Base-by-base conservation (phyloP, 2,329 filamentous ascomycete genomes). In the Bisporella sp. region DNA sequence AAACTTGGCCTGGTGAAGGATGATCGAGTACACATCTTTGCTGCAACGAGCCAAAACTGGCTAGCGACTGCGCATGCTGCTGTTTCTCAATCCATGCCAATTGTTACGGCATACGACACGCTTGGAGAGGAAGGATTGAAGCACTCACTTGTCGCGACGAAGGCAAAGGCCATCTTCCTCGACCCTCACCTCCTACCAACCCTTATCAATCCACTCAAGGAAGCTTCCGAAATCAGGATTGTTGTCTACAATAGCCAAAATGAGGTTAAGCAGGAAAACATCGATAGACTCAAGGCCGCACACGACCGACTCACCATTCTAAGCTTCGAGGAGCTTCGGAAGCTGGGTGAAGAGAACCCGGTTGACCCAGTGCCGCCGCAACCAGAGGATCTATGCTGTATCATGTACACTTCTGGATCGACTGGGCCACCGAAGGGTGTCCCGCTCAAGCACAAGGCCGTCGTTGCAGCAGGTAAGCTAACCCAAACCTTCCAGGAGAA, bases 101-200 rank as follows among this genome's bases (percentile, higher is more conserved):
- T 96, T 59, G 92, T 96, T 46, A 97, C 92, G 43, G 90, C 91
- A 46, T 96, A 96, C 70, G 91, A 96, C 68, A 95, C 90, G 31
- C 84, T 96, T 42, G 91, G 91, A 48, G 80, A 89, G 62, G 82
- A 84, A 55, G 91, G 90, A 44, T 79, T 96, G 56, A 82, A 85
- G 71, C 90, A 95, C 73, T 95, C 90, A 3, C 79, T 96, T 57
- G 75, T 83, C 28, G 87, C 95, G 71, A 93, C 89, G 48, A 75
- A 82, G 55, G 85, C 89, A 47, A 82, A 82, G 61, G 84, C 85
- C 68, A 92, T 96, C 74, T 96, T 91, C 71, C 78, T 89, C 55
- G 91, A 96, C 65, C 86, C 91, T 6, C 82, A 87, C 60, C 81
- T 96, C 46, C 72, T 87, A 47, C 74, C 75, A 11, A 82, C 82